A percentile compares a stretch with the other conserved stretches of the same genome.
phyloP scores from a whole-genome alignment of 169 alveolate genomes.

The Eimeria sp. region DNA sequence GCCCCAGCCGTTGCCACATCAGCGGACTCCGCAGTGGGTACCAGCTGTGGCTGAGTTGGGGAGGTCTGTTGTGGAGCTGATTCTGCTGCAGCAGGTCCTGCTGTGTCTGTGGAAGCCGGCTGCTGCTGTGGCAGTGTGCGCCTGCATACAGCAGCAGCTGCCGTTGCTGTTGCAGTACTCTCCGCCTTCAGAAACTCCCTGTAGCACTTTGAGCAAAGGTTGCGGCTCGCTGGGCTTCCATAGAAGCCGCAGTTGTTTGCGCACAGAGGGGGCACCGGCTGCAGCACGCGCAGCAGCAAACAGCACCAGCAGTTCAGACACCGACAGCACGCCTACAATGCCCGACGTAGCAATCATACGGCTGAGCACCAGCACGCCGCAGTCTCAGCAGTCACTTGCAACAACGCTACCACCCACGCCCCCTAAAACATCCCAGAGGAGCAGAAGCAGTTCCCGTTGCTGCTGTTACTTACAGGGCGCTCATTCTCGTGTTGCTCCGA shows the following conservation, averaged over 20 bases:
- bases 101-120: neutral
- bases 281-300: slow-evolving; percentile 50
- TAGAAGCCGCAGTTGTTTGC: slow-evolving; percentile 95
- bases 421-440: neutral
- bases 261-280: slow-evolving; percentile 90
- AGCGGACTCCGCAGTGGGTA: neutral
- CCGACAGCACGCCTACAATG: neutral
- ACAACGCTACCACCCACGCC: neutral
- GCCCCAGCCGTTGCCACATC: slow-evolving; percentile 45
- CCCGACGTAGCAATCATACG: neutral
- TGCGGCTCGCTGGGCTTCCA: slow-evolving; percentile 95
- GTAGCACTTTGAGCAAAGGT: slow-evolving; percentile 95
- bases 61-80: neutral
- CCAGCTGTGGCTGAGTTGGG: slow-evolving; percentile 15
- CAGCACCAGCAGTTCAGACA: slow-evolving; percentile 32
- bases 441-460: neutral
- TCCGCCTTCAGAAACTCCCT: slow-evolving; percentile 90
- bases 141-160: slow-evolving; percentile 58
- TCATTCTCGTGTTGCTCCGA: slow-evolving; percentile 71
- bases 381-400: too few species aligned
- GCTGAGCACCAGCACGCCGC: neutral
- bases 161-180: slow-evolving; percentile 56
- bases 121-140: slow-evolving; percentile 74
- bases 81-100: slow-evolving; percentile 16
- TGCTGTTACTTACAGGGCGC: slow-evolving; percentile 49